Percentiles rank a stretch among this genome's conserved stretches.
These are phyloP conservation scores for Forsythia suspensa DNA, from an alignment of 257 asterid genomes.

Conservation along the genomic window DNA sequence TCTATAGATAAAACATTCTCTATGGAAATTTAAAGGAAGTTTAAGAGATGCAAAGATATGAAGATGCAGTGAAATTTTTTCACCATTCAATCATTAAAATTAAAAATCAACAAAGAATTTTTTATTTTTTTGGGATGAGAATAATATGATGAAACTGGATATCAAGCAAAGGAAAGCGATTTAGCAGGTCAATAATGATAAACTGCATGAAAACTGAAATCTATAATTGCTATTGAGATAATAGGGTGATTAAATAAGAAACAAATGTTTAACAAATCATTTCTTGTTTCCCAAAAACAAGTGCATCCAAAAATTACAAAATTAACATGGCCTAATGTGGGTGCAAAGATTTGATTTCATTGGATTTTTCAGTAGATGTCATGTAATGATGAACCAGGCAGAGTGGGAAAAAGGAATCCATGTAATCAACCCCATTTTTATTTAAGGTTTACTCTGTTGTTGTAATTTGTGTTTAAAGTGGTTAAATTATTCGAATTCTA, in stretches of 20 bases:
- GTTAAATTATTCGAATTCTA: not conserved
- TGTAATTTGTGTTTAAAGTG: not conserved
- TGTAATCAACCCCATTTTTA: not conserved
- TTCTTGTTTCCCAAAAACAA: not conserved
- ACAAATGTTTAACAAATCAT: not conserved
- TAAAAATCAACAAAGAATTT: not conserved
- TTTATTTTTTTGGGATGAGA: not conserved
- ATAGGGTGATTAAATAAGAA: not conserved
- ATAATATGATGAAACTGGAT: not conserved
- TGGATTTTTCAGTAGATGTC: not conserved
- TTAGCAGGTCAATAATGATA: not conserved
- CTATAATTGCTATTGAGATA: not conserved
- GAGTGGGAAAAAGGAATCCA: not conserved
- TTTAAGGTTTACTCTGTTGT: not conserved
- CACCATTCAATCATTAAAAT: not conserved
- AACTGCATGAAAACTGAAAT: not conserved
- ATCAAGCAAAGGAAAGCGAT: not conserved
- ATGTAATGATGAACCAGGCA: not conserved
- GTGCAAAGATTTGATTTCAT: not conserved
- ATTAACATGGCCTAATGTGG: not conserved
- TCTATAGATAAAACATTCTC: not conserved
- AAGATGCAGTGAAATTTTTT: not conserved
- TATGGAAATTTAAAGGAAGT: not conserved
- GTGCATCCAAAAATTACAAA: not conserved
- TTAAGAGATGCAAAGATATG: not conserved